Base-by-base conservation (phyloP, 352 stramenopile genomes). In the Phytopythium chamaehyphon region DNA sequence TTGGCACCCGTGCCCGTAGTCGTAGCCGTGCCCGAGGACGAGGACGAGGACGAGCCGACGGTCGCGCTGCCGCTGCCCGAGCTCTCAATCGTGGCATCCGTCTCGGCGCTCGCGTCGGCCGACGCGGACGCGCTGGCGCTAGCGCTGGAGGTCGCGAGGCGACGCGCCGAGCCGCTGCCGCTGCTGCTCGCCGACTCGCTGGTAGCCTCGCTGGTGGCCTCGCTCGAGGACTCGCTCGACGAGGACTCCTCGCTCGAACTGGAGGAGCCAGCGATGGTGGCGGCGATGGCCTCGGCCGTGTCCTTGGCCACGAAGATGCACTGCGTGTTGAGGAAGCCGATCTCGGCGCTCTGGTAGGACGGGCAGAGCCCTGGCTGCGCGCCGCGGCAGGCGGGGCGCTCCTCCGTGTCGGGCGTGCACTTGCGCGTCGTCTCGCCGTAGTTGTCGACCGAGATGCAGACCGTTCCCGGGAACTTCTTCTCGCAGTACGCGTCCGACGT, bases 241-340 rank as follows among this genome's bases (percentile, higher is more conserved):
- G n/a, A n/a, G n/a, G n/a, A n/a, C n/a, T n/a, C n/a, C n/a, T n/a
- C n/a, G n/a, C 22, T 51, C 14, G 66, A 69, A 24, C 56, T 36
- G 28, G 51, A 61, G 21, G 51, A 62, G 35, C 36, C 51, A 24
- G 44, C 60, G 31, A 43, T 53, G 11, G 63, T 66, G n/a, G 33
- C 42, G 14, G 59, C 60, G 22, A 48, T 67, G 40, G 62, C 40
- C 6, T 40, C 55, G 18, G 69, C 14, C 18, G 51, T 63, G 47
- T 88, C 69, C 62, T 89, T 78, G 14, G 80, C 73, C 23, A 89
- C 78, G 24, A 94, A 89, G 3, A 94, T 67, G 47, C 83, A 94
- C 61, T 94, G 83, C 19, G 82, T 72, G 52, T 94, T 92, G 14
- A 94, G 43, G 64, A 88, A 92, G 35, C 78, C 69, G 31, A 77